Evolutionary conservation across 225 moss, liverwort and hornwort genomes (phyloP), one percentile per base, ranked within the genome.

Genomic region (Pseudoscleropodium purum): DNA sequence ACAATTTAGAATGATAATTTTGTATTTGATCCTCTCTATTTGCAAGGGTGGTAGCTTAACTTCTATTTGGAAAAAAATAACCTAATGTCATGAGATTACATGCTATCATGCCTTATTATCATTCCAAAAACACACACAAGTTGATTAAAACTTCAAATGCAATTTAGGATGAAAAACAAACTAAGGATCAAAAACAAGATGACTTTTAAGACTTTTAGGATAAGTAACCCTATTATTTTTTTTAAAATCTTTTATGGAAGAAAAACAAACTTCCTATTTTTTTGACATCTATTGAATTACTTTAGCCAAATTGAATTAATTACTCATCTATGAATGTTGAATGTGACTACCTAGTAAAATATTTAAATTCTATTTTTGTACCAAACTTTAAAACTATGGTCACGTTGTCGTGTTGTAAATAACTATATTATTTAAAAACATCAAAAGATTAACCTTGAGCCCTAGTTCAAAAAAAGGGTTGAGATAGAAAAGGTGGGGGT

Each of bases 341-440:
- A 43, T 39, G 29, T 45, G 3, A 74, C 29, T 16, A 43, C 2
- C 1, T 1, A 1, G 1, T 41, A 26, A 0, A 1, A 3, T 41
- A 68, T 72, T 15, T 41, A 9, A 27, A 9, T 72, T 72, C 5
- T 27, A 43, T 43, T 43, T 73, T 1, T 15, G 8, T 27, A 1
- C 3, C 5, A 73, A 73, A 41, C 3, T 73, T 27, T 1, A 26
- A 43, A 73, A 72, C 5, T 26, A 72, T 41, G 0, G 26, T 72
- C n/a, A n/a, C n/a, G n/a, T n/a, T n/a, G n/a, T n/a, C n/a, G n/a
- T n/a, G n/a, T n/a, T n/a, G n/a, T n/a, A n/a, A n/a, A n/a, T n/a
- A n/a, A n/a, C n/a, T n/a, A n/a, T n/a, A n/a, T n/a, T n/a, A n/a
- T n/a, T n/a, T n/a, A n/a, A n/a, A n/a, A n/a, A n/a, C n/a, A n/a